A percentile compares a stretch with the other conserved stretches of the same genome.
phyloP scores from a whole-genome alignment of 2,329 filamentous ascomycete genomes.

The Calonectria montana region DNA sequence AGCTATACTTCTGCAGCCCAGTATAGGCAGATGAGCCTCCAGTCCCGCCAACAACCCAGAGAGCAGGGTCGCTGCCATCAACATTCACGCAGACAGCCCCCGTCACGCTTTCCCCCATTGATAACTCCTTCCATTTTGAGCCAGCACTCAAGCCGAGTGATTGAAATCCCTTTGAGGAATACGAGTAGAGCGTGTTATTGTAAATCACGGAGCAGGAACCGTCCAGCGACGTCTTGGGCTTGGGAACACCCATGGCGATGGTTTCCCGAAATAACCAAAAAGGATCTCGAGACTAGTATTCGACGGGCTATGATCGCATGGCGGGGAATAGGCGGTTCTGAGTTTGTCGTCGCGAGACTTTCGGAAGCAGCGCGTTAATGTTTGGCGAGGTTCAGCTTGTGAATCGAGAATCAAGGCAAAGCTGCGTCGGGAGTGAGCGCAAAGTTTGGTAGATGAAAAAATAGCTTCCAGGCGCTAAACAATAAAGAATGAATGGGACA shows the following conservation, averaged over 20 bases:
- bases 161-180: slow-evolving; percentile 80
- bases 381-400: slow-evolving; percentile 11
- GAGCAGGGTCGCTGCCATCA: slow-evolving; percentile 67
- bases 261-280: slow-evolving; percentile 19
- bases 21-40: slow-evolving; percentile 66
- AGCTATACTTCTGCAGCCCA: slow-evolving; percentile 78
- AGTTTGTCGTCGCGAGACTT: slow-evolving; percentile 29
- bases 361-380: not conserved
- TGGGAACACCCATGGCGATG: slow-evolving; percentile 75
- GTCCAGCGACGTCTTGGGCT: slow-evolving; percentile 76
- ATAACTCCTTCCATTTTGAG: slow-evolving; percentile 76
- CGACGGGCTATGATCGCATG: slow-evolving; percentile 40
- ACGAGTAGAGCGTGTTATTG: slow-evolving; percentile 86
- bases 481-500: slow-evolving; percentile 32
- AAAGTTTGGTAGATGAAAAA: slow-evolving; percentile 18
- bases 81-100: slow-evolving; percentile 77
- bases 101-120: slow-evolving; percentile 75
- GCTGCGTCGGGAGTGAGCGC: slow-evolving; percentile 5
- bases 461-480: slow-evolving; percentile 8
- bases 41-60: slow-evolving; percentile 86
- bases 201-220: slow-evolving; percentile 85
- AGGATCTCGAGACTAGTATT: slow-evolving; percentile 28
- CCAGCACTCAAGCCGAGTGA: slow-evolving; percentile 76
- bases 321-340: slow-evolving; percentile 30
- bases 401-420: slow-evolving; percentile 19